Evolutionary conservation across 1,139 yeast genomes (phyloP).

Genomic region (Suhomyces anneliseae): DNA sequence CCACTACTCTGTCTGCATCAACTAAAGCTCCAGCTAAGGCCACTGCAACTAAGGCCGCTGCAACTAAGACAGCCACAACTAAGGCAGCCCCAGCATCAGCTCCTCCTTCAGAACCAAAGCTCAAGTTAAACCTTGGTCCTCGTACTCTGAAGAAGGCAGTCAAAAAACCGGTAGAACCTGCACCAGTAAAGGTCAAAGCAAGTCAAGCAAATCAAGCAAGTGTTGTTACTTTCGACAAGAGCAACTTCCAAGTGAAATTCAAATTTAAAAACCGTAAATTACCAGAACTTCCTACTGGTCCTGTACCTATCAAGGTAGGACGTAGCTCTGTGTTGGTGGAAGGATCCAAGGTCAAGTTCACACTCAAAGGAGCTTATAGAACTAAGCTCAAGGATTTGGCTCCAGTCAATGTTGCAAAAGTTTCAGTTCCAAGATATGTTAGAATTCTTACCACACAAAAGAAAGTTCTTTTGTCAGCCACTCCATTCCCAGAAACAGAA

Average conservation of each 20-base stretch:
- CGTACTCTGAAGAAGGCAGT: slow-evolving; percentile 7
- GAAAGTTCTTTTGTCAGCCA: slow-evolving; percentile 20
- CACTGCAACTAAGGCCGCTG: neutral
- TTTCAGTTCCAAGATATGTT: slow-evolving; percentile 23
- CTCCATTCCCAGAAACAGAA: slow-evolving; percentile 16
- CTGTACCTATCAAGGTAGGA: slow-evolving; percentile 7
- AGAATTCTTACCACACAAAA: slow-evolving; percentile 27
- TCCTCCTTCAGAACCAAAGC: slow-evolving; percentile 23
- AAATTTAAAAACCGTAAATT: slow-evolving; percentile 12
- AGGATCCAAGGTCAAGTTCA: slow-evolving; percentile 12
- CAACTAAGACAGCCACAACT: neutral
- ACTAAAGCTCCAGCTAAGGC: neutral
- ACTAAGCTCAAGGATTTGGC: slow-evolving; percentile 8
- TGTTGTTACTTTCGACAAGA: slow-evolving; percentile 6
- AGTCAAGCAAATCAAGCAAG: neutral
- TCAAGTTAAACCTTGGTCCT: slow-evolving; percentile 16
- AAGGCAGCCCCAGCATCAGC: neutral
- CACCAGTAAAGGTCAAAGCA: neutral
- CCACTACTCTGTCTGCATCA: neutral
- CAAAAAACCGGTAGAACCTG: slow-evolving; percentile 1
- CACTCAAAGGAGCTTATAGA: slow-evolving; percentile 10
- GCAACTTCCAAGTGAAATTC: slow-evolving; percentile 14
- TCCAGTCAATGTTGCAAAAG: neutral
- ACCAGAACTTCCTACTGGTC: neutral
- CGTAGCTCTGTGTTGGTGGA: slow-evolving; percentile 10